Evolutionary conservation across 768 basidiomycete species (phyloP).

Genomic region (Hericium coralloides): DNA sequence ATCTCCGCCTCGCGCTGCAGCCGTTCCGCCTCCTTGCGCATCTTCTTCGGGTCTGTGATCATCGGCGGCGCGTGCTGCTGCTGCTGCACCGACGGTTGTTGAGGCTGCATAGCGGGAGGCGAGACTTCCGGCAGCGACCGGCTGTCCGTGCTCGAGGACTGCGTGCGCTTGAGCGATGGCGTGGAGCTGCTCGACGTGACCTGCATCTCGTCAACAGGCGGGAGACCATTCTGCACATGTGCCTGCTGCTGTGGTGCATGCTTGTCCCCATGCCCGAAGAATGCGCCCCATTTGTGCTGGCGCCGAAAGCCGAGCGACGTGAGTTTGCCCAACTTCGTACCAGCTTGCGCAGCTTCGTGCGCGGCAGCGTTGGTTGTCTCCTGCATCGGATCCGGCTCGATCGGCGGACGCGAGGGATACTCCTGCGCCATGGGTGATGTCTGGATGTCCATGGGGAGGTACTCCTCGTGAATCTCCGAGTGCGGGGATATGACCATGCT

Average conservation of each 20-base stretch:
- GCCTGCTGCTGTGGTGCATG: conserved; percentile 30
- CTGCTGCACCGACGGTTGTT: conserved; percentile 21
- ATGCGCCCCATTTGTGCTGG: conserved; percentile 59
- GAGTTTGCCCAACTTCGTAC: conserved; percentile 49
- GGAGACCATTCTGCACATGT: conserved; percentile 30
- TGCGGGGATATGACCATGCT: conserved; percentile 56
- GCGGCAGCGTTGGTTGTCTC: conserved; percentile 27
- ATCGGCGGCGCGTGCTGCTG: conserved; percentile 26
- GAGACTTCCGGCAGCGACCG: conserved; percentile 47
- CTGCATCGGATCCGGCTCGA: conserved; percentile 29
- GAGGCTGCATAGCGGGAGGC: conserved; percentile 32
- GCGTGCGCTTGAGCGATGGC: conserved; percentile 68
- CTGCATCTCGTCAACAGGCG: conserved; percentile 67
- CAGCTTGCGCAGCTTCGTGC: conserved; percentile 30
- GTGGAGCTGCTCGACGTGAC: conserved; percentile 42
- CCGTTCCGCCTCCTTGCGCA: conserved; percentile 76
- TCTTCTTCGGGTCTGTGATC: conserved; percentile 58
- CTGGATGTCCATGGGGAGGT: conserved; percentile 37
- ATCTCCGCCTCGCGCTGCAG: conserved; percentile 75
- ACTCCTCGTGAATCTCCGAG: conserved; percentile 36
- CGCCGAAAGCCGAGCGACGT: conserved; percentile 55
- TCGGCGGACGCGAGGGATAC: conserved; percentile 34
- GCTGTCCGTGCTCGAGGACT: conserved; percentile 67
- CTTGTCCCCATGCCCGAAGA: conserved; percentile 69
- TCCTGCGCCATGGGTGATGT: conserved; percentile 46